phyloP scores from a whole-genome alignment of 108 stramenopile genomes.

The Nannochloropsis gaditana region DNA sequence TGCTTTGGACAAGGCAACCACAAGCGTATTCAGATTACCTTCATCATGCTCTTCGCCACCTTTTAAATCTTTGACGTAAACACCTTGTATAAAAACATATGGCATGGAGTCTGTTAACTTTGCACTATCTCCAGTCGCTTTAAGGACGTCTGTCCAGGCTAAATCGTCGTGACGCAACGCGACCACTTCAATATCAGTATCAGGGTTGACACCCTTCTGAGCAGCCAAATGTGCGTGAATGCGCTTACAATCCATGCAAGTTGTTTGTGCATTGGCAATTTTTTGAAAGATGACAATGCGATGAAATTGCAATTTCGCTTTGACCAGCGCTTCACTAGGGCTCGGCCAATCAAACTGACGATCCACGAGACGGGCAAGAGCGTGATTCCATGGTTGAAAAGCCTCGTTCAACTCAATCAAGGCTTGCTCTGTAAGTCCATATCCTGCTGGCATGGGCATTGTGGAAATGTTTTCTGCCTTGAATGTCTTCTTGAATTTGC shows the following conservation, averaged over 20 bases:
- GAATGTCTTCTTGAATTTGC: neutral
- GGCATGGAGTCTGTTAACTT: neutral
- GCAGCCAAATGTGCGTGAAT: slow-evolving; percentile 1
- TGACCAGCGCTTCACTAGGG: neutral
- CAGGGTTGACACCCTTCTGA: neutral
- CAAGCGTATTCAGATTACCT: neutral
- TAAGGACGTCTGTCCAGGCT: slow-evolving; percentile 1
- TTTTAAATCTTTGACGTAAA: neutral
- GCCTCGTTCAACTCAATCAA: slow-evolving; percentile 9
- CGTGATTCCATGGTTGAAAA: slow-evolving; percentile 9
- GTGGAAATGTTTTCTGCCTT: neutral
- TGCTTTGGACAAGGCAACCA: neutral
- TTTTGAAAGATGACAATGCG: neutral
- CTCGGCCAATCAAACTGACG: neutral
- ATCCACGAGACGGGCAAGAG: neutral
- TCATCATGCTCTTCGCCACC: neutral
- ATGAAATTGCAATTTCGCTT: neutral
- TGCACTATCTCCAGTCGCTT: neutral
- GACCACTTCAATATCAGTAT: neutral
- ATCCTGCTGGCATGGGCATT: neutral
- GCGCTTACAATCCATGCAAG: neutral
- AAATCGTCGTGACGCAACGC: slow-evolving; percentile 1
- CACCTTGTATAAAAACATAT: slow-evolving; percentile 4
- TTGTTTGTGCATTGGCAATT: neutral
- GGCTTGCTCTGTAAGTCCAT: neutral